Evolutionary conservation across 2,329 filamentous ascomycete genomes (phyloP), one percentile per base, ranked within the genome.

Genomic region (Periconia digitata): DNA sequence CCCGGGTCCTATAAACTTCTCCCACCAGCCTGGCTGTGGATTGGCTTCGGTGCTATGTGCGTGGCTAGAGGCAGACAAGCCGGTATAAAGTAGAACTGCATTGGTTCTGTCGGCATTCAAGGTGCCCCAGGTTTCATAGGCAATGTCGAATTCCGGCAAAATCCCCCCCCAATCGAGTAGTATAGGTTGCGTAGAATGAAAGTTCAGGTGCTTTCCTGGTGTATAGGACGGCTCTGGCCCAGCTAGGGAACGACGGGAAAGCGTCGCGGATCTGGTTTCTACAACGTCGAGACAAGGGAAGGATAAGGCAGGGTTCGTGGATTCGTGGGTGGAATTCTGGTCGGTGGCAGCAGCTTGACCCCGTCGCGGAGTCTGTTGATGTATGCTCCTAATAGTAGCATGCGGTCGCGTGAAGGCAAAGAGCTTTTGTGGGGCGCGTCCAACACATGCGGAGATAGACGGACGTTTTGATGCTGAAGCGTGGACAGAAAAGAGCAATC

Each of bases 191-290:
- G 80, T 63, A 60, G 86, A 94, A 66, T 85, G 85, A 72, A 89
- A 96, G 23, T 76, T 81, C 56, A 89, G 81, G 43, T 94, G 92
- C n/a, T 84, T 85, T 48, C 94, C 94, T 39, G 88, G 87, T 0
- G 92, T 96, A 72, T 99, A 99, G 1, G 90, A 90, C 0, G 94
- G 94, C 67, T 99, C 94, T 1, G 92, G 92, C 0, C 92, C 92
- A 40, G 85, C 85, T 18, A 73, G 66, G 15, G 84, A 82, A 40
- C 86, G 78, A 32, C 87, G 89, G 15, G 83, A 82, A 40, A 97
- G 84, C 8, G 79, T 86, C 5, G 87, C 87, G 0, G 92, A 77
- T 43, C 75, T 62, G 7, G 64, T 69, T 53, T 74, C 71, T 40
- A 72, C 64, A n/a, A 67, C 68, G 44, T 74, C 71, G 49, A 74